These are phyloP conservation scores for Populus ilicifolia DNA, from an alignment of 345 rosid species.

Conservation along the genomic window DNA sequence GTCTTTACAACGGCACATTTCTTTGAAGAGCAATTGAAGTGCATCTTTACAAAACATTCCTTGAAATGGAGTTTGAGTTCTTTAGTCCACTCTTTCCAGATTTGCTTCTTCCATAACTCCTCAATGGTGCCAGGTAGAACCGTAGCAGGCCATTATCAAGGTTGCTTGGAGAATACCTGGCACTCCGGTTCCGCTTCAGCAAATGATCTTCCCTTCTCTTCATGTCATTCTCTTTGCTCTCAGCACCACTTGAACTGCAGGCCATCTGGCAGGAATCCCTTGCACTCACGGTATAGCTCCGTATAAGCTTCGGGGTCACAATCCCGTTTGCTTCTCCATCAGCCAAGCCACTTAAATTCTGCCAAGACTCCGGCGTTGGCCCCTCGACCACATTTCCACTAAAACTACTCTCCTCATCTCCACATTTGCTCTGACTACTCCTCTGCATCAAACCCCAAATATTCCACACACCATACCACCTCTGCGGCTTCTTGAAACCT, in stretches of 20 bases:
- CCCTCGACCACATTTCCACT: constrained; percentile 40
- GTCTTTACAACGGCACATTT: constrained; percentile 35
- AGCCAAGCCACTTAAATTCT: constrained; percentile 40
- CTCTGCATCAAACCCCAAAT: constrained; percentile 28
- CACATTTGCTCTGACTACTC: constrained; percentile 21
- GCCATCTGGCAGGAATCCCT: constrained; percentile 41
- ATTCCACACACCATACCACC: constrained; percentile 18
- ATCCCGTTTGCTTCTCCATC: constrained; percentile 35
- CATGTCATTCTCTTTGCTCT: constrained; percentile 27
- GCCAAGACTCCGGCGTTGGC: constrained; percentile 42
- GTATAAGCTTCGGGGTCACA: constrained; percentile 56
- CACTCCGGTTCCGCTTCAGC: constrained; percentile 72
- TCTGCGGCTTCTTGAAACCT: constrained; percentile 18
- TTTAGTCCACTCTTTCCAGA: constrained; percentile 54
- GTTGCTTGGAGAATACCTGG: constrained; percentile 70
- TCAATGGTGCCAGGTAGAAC: constrained; percentile 70
- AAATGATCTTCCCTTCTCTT: constrained; percentile 44
- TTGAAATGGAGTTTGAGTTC: constrained; percentile 31
- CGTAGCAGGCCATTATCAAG: constrained; percentile 73
- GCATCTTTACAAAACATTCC: constrained; percentile 32
- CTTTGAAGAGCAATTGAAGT: constrained; percentile 14
- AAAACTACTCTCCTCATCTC: constrained; percentile 29
- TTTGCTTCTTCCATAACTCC: constrained; percentile 52
- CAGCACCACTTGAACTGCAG: constrained; percentile 24
- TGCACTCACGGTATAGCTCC: constrained; percentile 56